Evolutionary conservation across 1,284 basidiomycete species (phyloP).

Genomic region (Takashimella tepidaria): DNA sequence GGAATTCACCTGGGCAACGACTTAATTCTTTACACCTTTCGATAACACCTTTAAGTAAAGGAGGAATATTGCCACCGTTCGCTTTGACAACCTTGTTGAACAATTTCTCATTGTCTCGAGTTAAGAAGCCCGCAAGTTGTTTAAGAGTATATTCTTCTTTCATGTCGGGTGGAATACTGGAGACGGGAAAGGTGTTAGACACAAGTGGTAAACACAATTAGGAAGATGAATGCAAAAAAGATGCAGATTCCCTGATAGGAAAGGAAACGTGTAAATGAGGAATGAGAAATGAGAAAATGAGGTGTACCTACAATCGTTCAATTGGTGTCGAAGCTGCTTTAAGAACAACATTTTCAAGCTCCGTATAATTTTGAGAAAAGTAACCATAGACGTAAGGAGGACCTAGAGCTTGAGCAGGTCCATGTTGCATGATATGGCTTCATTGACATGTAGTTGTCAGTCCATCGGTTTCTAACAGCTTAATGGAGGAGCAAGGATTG

Average conservation of each 20-base stretch:
- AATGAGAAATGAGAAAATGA: background rate
- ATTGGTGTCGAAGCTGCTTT: slow-evolving; percentile 23
- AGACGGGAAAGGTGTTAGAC: too few relatives aligned
- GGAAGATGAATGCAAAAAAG: too few relatives aligned
- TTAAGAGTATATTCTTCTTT: slow-evolving; percentile 16
- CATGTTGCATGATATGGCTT: slow-evolving; percentile 37
- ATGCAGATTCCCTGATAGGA: too few relatives aligned
- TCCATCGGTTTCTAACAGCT: too few relatives aligned
- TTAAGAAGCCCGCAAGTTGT: slow-evolving; percentile 18
- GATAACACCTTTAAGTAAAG: slow-evolving; percentile 10
- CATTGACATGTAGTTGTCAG: too few relatives aligned
- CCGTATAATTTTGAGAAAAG: slow-evolving; percentile 23
- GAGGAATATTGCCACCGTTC: slow-evolving; percentile 23
- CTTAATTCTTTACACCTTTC: slow-evolving; percentile 25
- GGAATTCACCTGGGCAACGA: slow-evolving; percentile 10
- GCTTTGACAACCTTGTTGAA: slow-evolving; percentile 8
- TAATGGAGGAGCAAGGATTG: too few relatives aligned
- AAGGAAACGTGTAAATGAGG: background rate
- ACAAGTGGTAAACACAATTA: too few relatives aligned
- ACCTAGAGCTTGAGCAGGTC: slow-evolving; percentile 34
- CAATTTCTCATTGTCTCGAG: slow-evolving; percentile 22
- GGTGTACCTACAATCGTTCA: slow-evolving; percentile 20
- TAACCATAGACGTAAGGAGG: slow-evolving; percentile 40
- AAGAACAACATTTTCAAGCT: slow-evolving; percentile 18
- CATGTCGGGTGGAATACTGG: slow-evolving; percentile 31